These are phyloP conservation scores for Osmanthus fragrans DNA, from an alignment of 257 asterid genomes.

Conservation along the genomic window DNA sequence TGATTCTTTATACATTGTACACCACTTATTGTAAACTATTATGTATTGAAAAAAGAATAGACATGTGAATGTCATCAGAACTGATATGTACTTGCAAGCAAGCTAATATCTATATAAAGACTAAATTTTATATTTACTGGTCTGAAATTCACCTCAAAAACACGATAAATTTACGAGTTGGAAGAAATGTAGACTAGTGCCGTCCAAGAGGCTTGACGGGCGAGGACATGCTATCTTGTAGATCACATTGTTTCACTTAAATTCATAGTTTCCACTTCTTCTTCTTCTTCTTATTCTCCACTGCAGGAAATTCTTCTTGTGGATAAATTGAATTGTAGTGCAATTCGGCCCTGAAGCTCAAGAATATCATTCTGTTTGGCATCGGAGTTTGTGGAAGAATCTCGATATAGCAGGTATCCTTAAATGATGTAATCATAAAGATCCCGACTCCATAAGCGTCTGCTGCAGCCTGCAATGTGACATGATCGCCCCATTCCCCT, in stretches of 20 bases:
- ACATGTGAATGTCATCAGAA: not conserved
- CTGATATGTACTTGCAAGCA: not conserved
- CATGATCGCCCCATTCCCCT: slow-evolving; percentile 96
- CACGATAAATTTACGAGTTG: too few species aligned
- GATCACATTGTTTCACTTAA: too few species aligned
- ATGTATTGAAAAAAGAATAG: not conserved
- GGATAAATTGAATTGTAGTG: slow-evolving; percentile 57
- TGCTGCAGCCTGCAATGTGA: slow-evolving; percentile 89
- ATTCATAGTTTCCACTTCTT: slow-evolving; percentile 31
- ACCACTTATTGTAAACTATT: too few species aligned
- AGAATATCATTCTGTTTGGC: slow-evolving; percentile 65
- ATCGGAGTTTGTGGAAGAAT: slow-evolving; percentile 68
- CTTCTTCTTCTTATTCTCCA: too few species aligned
- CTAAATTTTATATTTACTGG: slow-evolving; percentile 5
- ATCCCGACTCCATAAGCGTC: slow-evolving; percentile 81
- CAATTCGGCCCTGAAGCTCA: slow-evolving; percentile 88
- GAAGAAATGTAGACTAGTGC: too few species aligned
- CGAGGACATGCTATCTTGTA: too few species aligned
- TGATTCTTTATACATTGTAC: too few species aligned
- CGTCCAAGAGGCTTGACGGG: too few species aligned
- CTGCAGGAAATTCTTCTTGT: slow-evolving; percentile 44
- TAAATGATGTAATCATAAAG: slow-evolving; percentile 78
- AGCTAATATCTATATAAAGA: not conserved
- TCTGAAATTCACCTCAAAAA: too few species aligned
- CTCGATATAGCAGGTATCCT: slow-evolving; percentile 90